phyloP scores from a whole-genome alignment of 768 basidiomycete species.

The Psilocybe tampanensis region DNA sequence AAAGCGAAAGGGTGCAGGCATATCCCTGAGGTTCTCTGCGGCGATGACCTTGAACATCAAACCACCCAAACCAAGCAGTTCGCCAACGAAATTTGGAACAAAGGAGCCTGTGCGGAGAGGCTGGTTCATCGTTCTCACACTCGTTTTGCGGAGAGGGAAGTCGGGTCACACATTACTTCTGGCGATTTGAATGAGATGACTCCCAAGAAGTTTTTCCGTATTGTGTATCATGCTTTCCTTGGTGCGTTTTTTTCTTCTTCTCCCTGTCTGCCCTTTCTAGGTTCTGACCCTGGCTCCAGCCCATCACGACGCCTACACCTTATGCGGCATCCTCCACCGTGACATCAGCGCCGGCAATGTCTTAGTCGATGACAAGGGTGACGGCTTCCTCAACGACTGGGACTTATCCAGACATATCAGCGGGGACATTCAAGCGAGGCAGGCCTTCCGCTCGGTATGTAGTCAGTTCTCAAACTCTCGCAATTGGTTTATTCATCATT shows the following conservation, averaged over 20 bases:
- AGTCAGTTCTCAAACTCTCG: neutral
- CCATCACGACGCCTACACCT: neutral
- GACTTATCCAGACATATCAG: neutral
- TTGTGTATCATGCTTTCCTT: neutral
- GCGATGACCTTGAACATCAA: slow-evolving; percentile 28
- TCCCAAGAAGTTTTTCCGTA: neutral
- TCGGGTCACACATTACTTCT: slow-evolving; percentile 13
- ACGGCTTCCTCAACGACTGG: neutral
- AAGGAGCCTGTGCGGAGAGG: neutral
- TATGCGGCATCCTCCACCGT: neutral
- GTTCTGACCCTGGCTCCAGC: neutral
- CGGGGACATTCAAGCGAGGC: neutral
- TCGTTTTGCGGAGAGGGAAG: slow-evolving; percentile 21
- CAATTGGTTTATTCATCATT: neutral
- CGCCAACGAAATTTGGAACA: slow-evolving; percentile 10
- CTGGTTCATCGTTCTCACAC: slow-evolving; percentile 19
- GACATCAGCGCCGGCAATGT: neutral
- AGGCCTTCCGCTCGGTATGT: neutral
- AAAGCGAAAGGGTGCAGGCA: slow-evolving; percentile 17
- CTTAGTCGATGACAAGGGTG: neutral
- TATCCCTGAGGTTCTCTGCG: slow-evolving; percentile 28
- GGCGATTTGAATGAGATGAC: neutral
- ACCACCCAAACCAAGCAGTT: slow-evolving; percentile 16
- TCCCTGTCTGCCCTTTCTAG: neutral
- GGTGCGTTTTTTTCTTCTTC: neutral